phyloP scores from a whole-genome alignment of 345 rosid species.

The Camelina neglecta region DNA sequence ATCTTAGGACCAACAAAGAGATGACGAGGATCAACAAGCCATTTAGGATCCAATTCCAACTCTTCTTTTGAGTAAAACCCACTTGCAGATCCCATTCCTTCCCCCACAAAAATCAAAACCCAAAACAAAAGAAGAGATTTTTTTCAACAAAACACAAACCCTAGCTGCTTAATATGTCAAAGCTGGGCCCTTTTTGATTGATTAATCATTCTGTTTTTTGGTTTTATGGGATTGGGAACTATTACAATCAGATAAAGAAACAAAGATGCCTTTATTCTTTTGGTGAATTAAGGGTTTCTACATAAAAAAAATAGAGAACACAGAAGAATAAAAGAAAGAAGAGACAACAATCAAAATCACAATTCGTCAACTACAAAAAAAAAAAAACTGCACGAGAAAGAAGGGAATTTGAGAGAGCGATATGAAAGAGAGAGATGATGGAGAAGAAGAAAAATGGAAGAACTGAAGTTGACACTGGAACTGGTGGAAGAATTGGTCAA shows the following conservation, averaged over 20 bases:
- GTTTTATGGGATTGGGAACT: constrained; percentile 27
- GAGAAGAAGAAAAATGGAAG: constrained; percentile 17
- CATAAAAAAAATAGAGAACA: constrained; percentile 17
- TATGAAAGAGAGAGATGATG: neutral
- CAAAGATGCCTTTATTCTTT: constrained; percentile 7
- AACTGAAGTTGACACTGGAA: constrained; percentile 45
- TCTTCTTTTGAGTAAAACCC: constrained; percentile 62
- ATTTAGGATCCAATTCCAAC: constrained; percentile 76
- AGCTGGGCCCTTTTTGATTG: constrained; percentile 35
- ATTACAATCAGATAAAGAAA: constrained; percentile 13
- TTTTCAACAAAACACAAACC: constrained; percentile 6
- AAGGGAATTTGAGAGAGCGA: constrained; percentile 30
- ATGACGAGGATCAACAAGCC: constrained; percentile 90
- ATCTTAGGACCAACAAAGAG: constrained; percentile 97
- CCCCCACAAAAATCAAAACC: constrained; percentile 2
- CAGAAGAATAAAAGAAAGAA: constrained; percentile 42
- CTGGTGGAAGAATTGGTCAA: constrained; percentile 38
- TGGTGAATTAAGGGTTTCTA: constrained; percentile 33
- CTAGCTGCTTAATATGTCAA: constrained; percentile 21
- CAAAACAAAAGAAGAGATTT: constrained; percentile 18
- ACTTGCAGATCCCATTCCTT: constrained; percentile 79
- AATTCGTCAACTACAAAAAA: constrained; percentile 29
- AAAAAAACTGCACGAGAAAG: constrained; percentile 17
- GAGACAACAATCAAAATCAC: constrained; percentile 27
- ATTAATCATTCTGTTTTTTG: constrained; percentile 37